These are phyloP conservation scores for Alternaria sp. DNA, from an alignment of 2,329 filamentous ascomycete genomes.

Conservation along the genomic window DNA sequence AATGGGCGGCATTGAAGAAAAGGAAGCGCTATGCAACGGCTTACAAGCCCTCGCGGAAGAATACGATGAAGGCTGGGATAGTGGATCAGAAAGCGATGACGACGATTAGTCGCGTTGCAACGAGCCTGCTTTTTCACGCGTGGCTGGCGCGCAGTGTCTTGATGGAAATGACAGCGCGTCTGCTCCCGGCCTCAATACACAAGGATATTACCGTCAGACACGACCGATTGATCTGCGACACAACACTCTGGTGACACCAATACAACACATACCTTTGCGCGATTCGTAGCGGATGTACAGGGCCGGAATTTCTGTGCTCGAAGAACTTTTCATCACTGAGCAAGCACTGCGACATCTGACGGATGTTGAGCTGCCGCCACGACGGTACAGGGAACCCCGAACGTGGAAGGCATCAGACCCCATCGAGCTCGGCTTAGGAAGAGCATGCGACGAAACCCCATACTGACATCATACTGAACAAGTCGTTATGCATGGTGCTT, in stretches of 20 bases:
- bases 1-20: slow-evolving; percentile 74
- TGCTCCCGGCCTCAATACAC: neutral
- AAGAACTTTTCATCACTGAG: neutral
- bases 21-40: slow-evolving; percentile 81
- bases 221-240: neutral
- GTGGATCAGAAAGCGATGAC: slow-evolving; percentile 67
- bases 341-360: neutral
- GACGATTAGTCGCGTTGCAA: slow-evolving; percentile 58
- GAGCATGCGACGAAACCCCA: neutral
- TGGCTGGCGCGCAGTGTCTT: neutral
- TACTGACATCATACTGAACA: neutral
- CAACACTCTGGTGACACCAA: neutral
- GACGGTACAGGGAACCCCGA: neutral
- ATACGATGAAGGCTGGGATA: slow-evolving; percentile 87
- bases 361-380: neutral
- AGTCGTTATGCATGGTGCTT: neutral
- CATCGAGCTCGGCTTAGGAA: neutral
- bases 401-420: neutral
- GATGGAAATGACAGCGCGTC: neutral
- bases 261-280: neutral
- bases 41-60: slow-evolving; percentile 83
- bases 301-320: neutral
- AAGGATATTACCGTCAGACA: neutral
- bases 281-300: neutral
- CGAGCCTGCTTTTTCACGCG: neutral